A percentile compares a stretch with the other conserved stretches of the same genome.
phyloP scores from a whole-genome alignment of 257 asterid species.

The Apocynum venetum region DNA sequence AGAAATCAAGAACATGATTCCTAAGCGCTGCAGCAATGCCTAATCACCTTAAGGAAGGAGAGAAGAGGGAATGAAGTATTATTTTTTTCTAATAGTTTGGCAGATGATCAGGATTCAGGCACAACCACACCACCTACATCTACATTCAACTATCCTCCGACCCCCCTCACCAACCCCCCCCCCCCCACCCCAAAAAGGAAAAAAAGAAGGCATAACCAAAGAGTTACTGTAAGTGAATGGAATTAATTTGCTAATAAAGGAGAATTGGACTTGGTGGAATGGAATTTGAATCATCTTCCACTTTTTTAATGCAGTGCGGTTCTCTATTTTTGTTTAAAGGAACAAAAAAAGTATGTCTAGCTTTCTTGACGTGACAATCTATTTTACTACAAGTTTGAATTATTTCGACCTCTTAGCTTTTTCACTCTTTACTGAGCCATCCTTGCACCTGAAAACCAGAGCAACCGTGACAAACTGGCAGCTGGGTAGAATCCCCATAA shows the following conservation, averaged over 20 bases:
- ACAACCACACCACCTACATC: too few relatives aligned
- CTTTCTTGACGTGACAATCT: too few relatives aligned
- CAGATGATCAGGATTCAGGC: too few relatives aligned
- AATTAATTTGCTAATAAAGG: too few relatives aligned
- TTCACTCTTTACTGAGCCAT: background rate
- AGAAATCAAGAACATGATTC: background rate
- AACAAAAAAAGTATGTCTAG: too few relatives aligned
- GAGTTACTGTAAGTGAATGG: too few relatives aligned
- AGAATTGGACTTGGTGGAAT: background rate
- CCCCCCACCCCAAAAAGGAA: too few relatives aligned
- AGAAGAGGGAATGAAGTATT: too few relatives aligned
- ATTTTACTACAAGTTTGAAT: background rate
- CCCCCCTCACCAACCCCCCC: too few relatives aligned
- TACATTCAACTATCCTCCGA: too few relatives aligned
- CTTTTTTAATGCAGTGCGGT: constrained; percentile 12
- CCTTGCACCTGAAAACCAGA: background rate
- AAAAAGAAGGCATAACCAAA: too few relatives aligned
- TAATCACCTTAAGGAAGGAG: too few relatives aligned
- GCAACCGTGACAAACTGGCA: background rate
- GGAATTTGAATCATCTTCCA: constrained; percentile 40
- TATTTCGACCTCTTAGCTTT: background rate
- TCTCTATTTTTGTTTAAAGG: background rate
- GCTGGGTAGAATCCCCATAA: background rate
- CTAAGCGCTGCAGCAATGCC: background rate
- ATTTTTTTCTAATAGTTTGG: background rate